Percentiles rank a stretch among this genome's conserved stretches.
Conservation (phyloP, 1,284 basidiomycete genomes). For the Austroboletus niveus region DNA sequence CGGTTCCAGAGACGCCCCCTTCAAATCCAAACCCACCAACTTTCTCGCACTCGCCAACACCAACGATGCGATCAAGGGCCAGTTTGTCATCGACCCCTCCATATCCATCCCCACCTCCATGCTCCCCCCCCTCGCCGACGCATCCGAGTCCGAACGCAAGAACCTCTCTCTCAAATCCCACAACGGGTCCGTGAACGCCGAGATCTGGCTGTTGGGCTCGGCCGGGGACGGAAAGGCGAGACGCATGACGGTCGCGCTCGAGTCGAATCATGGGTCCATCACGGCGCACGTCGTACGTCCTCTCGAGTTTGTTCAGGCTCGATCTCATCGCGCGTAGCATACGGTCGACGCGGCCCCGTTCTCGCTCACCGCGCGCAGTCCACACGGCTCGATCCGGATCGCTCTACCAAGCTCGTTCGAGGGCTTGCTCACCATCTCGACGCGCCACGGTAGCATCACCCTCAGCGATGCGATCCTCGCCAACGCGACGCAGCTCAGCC, state of each 20-base stretch:
- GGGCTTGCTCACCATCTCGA: slow-evolving; percentile 21
- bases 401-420: slow-evolving; percentile 23
- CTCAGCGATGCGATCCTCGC: slow-evolving; percentile 11
- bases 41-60: slow-evolving; percentile 31
- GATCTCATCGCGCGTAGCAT: slow-evolving; percentile 1
- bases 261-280: slow-evolving; percentile 11
- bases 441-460: slow-evolving; percentile 14
- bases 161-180: slow-evolving; percentile 34
- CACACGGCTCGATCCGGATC: slow-evolving; percentile 16
- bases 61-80: slow-evolving; percentile 20
- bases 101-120: slow-evolving; percentile 35
- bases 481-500: slow-evolving; percentile 20
- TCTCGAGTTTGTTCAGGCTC: not conserved
- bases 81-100: slow-evolving; percentile 38
- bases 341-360: slow-evolving; percentile 15
- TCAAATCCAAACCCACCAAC: slow-evolving; percentile 37
- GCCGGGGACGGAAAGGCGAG: not conserved
- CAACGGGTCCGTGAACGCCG: slow-evolving; percentile 31
- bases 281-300: slow-evolving; percentile 15
- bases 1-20: not conserved
- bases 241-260: slow-evolving; percentile 17
- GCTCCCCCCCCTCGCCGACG: slow-evolving; percentile 30
- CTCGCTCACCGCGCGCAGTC: slow-evolving; percentile 4
- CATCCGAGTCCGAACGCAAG: slow-evolving; percentile 34
- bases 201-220: slow-evolving; percentile 27